Conservation (phyloP, 805 yeast genomes). For the Schwanniomyces sp. region DNA sequence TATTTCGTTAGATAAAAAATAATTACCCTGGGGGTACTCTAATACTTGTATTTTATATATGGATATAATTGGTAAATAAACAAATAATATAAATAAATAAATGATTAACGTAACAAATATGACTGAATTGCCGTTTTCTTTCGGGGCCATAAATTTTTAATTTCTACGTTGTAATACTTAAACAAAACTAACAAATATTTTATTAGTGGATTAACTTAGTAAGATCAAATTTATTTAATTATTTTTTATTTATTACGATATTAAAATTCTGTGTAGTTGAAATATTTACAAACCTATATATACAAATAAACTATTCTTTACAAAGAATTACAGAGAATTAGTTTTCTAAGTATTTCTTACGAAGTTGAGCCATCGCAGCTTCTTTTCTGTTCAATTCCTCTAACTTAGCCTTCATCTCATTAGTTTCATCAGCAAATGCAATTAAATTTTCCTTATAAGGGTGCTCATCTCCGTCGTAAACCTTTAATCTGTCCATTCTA, state of each 20-base stretch:
- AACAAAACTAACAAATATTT: no score
- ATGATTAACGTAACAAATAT: neutral
- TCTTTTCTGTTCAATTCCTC: constrained; percentile 38
- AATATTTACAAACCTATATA: constrained; percentile 7
- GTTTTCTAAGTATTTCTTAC: constrained; percentile 30
- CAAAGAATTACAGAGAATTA: constrained; percentile 6
- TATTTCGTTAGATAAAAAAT: neutral
- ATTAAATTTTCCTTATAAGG: constrained; percentile 82
- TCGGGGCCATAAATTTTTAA: no score
- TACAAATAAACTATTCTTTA: constrained; percentile 2
- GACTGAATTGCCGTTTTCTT: no score
- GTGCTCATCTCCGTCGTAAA: constrained; percentile 83
- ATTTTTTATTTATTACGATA: neutral
- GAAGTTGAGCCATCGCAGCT: constrained; percentile 28
- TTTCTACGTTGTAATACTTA: no score
- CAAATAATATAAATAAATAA: neutral
- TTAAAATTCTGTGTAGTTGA: neutral
- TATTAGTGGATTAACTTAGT: no score
- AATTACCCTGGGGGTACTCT: constrained; percentile 16
- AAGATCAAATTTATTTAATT: neutral
- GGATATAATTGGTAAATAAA: neutral
- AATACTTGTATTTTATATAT: constrained; percentile 8
- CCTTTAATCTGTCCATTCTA: constrained; percentile 81
- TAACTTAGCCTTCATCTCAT: constrained; percentile 45
- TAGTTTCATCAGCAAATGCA: constrained; percentile 81